Conservation (phyloP, 2,329 filamentous ascomycete species). For the Ophiostoma triangulosporum region DNA sequence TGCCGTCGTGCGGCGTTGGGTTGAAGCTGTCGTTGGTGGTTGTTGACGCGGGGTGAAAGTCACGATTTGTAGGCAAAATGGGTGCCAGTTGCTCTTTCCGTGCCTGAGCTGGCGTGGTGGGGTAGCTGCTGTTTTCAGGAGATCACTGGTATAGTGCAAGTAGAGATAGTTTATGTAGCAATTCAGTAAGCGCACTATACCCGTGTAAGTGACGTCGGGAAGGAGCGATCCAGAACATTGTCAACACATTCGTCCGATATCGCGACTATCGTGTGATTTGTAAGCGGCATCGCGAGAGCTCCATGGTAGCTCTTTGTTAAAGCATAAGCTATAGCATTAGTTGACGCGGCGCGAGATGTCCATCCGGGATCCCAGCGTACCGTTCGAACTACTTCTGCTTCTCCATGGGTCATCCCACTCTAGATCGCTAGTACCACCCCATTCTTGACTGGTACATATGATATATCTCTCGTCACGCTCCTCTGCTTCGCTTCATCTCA, state of each 20-base stretch:
- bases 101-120: conserved; percentile 1
- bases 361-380: too few relatives aligned
- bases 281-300: too few relatives aligned
- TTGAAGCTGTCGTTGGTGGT: background rate
- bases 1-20: background rate
- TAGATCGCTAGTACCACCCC: too few relatives aligned
- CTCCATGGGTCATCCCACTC: too few relatives aligned
- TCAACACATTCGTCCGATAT: too few relatives aligned
- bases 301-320: too few relatives aligned
- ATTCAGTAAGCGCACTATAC: background rate
- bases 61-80: background rate
- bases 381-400: too few relatives aligned
- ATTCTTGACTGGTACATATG: too few relatives aligned
- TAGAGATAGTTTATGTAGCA: background rate
- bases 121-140: background rate
- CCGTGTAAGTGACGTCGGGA: background rate
- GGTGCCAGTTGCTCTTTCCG: background rate
- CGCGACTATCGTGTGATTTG: too few relatives aligned
- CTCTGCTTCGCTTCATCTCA: background rate
- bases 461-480: too few relatives aligned
- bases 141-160: background rate
- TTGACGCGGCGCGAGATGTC: too few relatives aligned
- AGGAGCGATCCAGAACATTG: background rate
- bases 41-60: background rate
- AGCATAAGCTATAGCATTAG: too few relatives aligned